phyloP scores from a whole-genome alignment of 225 moss, liverwort and hornwort genomes.

The Marchantia polymorpha region DNA sequence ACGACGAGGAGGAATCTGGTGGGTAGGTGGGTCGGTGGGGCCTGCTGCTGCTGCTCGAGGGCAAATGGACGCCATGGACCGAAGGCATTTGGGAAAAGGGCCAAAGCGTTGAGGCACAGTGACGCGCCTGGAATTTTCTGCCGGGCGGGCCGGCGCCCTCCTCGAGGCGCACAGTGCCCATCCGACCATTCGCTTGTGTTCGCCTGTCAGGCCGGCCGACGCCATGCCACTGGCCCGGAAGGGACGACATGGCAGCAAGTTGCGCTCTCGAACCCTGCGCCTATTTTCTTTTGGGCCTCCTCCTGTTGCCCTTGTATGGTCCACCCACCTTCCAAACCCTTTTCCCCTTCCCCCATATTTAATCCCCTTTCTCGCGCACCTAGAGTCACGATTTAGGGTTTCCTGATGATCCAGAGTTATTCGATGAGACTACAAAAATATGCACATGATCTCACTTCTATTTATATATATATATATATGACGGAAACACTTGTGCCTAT shows the following conservation, averaged over 20 bases:
- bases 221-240: not conserved
- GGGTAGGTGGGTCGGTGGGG: constrained; percentile 41
- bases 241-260: not conserved
- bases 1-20: constrained; percentile 28
- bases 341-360: no score
- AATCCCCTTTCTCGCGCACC: no score
- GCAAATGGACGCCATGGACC: constrained; percentile 30
- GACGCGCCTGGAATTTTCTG: constrained; percentile 10
- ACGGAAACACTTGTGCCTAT: no score
- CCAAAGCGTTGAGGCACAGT: not conserved
- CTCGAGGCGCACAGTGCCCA: not conserved
- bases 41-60: constrained; percentile 9
- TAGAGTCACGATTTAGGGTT: no score
- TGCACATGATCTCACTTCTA: no score
- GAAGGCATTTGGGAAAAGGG: constrained; percentile 14
- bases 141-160: not conserved
- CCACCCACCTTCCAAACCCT: not conserved
- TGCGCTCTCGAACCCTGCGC: no score
- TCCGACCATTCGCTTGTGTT: constrained; percentile 4
- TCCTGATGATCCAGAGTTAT: no score
- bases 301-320: no score
- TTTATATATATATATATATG: no score
- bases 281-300: not conserved
- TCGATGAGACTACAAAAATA: no score
- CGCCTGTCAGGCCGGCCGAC: not conserved